Conservation (phyloP, 208 protist genomes). For the Angomonas deanei region DNA sequence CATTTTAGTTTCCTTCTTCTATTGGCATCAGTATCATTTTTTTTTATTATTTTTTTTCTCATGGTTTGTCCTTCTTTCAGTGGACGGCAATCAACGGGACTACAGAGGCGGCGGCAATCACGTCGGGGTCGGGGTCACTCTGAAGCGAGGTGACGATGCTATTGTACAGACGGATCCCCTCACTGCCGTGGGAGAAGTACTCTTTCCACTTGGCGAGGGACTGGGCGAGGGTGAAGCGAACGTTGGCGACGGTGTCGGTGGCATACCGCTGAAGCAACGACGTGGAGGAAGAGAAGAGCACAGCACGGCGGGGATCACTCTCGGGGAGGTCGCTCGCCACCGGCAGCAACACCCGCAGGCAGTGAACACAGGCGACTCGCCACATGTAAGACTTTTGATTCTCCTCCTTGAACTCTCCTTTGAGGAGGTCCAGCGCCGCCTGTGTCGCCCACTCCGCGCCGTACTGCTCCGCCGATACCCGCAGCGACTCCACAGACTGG, state of each 20-base stretch:
- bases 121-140: neutral
- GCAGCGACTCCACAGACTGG: constrained; percentile 40
- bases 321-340: constrained; percentile 31
- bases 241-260: constrained; percentile 58
- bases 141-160: neutral
- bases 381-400: constrained; percentile 29
- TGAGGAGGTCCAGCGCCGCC: constrained; percentile 46
- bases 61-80: neutral
- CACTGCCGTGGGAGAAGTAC: constrained; percentile 32
- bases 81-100: neutral
- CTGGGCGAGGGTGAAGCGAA: constrained; percentile 48
- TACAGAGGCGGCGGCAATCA: neutral
- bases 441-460: constrained; percentile 58
- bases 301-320: constrained; percentile 37
- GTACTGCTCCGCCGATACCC: constrained; percentile 33
- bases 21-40: neutral
- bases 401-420: constrained; percentile 32
- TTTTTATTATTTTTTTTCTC: neutral
- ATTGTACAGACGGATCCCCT: constrained; percentile 22
- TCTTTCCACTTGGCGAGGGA: constrained; percentile 32
- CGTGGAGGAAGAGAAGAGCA: constrained; percentile 40
- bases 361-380: constrained; percentile 53
- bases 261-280: constrained; percentile 35
- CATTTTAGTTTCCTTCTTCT: neutral
- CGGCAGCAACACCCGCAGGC: constrained; percentile 50